Base-by-base conservation (phyloP, 1,139 yeast genomes). In the Saccharomyces hybrid region DNA sequence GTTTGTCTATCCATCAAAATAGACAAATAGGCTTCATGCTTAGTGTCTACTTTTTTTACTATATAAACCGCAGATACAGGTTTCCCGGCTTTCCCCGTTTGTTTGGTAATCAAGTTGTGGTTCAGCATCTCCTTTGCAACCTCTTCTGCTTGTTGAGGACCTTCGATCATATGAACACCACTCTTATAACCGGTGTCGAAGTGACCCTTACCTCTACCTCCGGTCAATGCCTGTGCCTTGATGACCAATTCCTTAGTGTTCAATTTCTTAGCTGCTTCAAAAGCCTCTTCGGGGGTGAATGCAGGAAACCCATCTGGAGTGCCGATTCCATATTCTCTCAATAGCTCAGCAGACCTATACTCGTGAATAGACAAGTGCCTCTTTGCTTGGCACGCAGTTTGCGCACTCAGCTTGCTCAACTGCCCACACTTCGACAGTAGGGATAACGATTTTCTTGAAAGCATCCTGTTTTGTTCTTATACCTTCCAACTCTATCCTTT, bases 201-300 rank as follows among this genome's bases (percentile, higher is more conserved):
- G 75, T 88, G 91, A 61, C 99, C 99, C 75, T 93, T 93, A 77
- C 99, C 99, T 76, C 99, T 86, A 71, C 99, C 99, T 76, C 99
- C 99, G 58, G 99, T 91, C 69, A 95, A 81, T 53, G 96, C 98
- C 78, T 93, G 99, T 57, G 99, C 99, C 80, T 93, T 93, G 73
- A 93, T 82, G 62, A 93, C 98, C 76, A 93, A 78, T 65, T 89
- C 95, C 66, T 51, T 49, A 4, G 29, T 47, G 26, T 83, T 83
- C 74, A 68, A 74, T 67, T 64, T 78, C 71, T 81, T 77, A 62
- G 98, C 98, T 56, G 85, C 84, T 56, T 84, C 79, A 70, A 72
- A 88, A 51, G 99, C 98, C 61, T 87, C 96, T 66, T 85, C 86
- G 52, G 96, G 84, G 55, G 96, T 87, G 66, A 85, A 81, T 60